phyloP scores from a whole-genome alignment of 495 filamentous ascomycete species.

The Penicillium waksmanii region DNA sequence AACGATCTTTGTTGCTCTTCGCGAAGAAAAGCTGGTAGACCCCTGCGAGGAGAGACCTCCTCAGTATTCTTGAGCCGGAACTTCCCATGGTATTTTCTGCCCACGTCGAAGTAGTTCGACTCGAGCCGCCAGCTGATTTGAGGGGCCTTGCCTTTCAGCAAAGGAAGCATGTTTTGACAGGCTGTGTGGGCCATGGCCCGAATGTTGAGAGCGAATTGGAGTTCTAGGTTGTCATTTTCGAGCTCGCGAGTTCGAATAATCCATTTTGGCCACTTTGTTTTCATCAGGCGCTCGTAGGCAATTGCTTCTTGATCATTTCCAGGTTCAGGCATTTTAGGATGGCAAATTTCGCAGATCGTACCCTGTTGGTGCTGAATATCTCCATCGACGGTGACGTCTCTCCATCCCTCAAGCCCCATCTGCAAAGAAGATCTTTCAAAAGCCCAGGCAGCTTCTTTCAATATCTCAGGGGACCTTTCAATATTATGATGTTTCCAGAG shows the following conservation, averaged over 20 bases:
- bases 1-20: slow-evolving; percentile 63
- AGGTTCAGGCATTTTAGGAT: slow-evolving; percentile 45
- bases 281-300: slow-evolving; percentile 50
- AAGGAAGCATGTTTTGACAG: slow-evolving; percentile 36
- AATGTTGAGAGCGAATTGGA: slow-evolving; percentile 59
- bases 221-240: slow-evolving; percentile 26
- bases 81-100: slow-evolving; percentile 30
- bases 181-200: slow-evolving; percentile 61
- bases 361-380: neutral
- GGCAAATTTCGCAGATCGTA: slow-evolving; percentile 39
- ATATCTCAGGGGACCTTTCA: slow-evolving; percentile 21
- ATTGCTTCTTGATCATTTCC: slow-evolving; percentile 52
- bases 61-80: slow-evolving; percentile 53
- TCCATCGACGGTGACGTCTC: too few relatives aligned
- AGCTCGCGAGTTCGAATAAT: slow-evolving; percentile 44
- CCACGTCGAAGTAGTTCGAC: slow-evolving; percentile 45
- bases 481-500: slow-evolving; percentile 28
- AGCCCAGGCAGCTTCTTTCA: slow-evolving; percentile 37
- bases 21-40: slow-evolving; percentile 50
- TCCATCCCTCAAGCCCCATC: slow-evolving; percentile 29
- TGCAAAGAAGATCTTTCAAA: slow-evolving; percentile 26
- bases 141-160: slow-evolving; percentile 15
- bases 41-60: slow-evolving; percentile 34
- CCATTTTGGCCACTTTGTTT: slow-evolving; percentile 52
- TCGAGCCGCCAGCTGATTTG: slow-evolving; percentile 55